Evolutionary conservation across 805 yeast genomes (phyloP).

Genomic region (Torulaspora maleeae): DNA sequence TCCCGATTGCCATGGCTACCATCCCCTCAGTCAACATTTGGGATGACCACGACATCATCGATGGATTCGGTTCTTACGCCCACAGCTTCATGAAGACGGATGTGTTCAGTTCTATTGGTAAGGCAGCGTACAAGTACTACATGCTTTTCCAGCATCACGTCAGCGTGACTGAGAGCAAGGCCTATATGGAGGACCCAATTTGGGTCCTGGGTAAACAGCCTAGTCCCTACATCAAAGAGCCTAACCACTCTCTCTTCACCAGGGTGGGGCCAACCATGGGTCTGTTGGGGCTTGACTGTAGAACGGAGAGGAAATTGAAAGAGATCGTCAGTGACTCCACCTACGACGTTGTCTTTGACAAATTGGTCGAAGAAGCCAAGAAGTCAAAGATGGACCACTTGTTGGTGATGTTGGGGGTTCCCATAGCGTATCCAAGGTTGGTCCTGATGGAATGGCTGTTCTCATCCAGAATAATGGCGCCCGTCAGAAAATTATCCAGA

Average conservation of each 20-base stretch:
- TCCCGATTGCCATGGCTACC: constrained; percentile 70
- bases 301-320: constrained; percentile 76
- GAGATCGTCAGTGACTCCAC: constrained; percentile 52
- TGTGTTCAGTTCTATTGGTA: constrained; percentile 68
- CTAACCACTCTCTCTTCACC: constrained; percentile 63
- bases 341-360: constrained; percentile 55
- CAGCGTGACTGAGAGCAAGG: constrained; percentile 42
- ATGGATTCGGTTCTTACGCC: constrained; percentile 88
- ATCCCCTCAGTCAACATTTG: constrained; percentile 83
- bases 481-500: constrained; percentile 56
- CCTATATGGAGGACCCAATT: constrained; percentile 41
- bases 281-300: constrained; percentile 80
- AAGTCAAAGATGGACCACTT: constrained; percentile 62
- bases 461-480: constrained; percentile 56
- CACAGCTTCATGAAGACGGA: constrained; percentile 69
- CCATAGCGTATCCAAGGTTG: constrained; percentile 88
- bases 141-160: constrained; percentile 89
- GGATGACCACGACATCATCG: constrained; percentile 96
- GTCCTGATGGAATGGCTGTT: constrained; percentile 84
- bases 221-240: constrained; percentile 69
- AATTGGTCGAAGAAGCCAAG: constrained; percentile 54
- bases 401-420: constrained; percentile 84
- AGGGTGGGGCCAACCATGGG: constrained; percentile 71
- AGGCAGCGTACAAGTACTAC: constrained; percentile 76
- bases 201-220: constrained; percentile 58